A percentile compares a stretch with the other conserved stretches of the same genome.
Conservation (phyloP, 2,329 filamentous ascomycete genomes). For the Sporothrix humicola region DNA sequence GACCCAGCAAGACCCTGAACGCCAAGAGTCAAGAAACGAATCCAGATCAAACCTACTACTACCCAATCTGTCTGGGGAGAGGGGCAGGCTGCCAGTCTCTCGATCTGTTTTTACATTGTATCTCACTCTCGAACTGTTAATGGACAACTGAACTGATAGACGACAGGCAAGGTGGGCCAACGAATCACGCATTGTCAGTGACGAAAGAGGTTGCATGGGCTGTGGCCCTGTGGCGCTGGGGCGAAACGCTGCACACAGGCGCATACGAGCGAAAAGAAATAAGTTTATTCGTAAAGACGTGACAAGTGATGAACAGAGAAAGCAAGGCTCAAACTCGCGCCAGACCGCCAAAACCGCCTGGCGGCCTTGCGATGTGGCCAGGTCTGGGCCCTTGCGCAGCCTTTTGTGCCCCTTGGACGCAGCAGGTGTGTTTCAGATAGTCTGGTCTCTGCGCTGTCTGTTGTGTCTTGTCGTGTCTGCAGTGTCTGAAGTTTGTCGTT, state of each 20-base stretch:
- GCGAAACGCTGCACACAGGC: too few relatives aligned
- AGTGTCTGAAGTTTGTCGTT: not conserved
- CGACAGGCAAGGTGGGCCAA: not conserved
- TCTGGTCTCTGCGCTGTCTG: not conserved
- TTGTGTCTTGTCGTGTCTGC: not conserved
- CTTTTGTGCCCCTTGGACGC: not conserved
- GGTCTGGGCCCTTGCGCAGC: conserved; percentile 1
- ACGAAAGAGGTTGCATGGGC: not conserved
- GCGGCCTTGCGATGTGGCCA: not conserved
- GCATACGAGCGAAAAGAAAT: not conserved
- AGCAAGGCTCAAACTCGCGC: not conserved
- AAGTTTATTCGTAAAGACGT: not conserved
- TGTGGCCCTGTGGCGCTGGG: too few relatives aligned
- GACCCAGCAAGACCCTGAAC: not conserved
- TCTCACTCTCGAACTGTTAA: too few relatives aligned
- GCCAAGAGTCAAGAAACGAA: conserved; percentile 20
- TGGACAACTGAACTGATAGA: not conserved
- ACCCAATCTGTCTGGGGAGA: not conserved
- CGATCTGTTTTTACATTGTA: too few relatives aligned
- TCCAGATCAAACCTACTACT: conserved; percentile 18
- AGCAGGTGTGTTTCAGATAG: conserved; percentile 21
- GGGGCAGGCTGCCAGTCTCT: not conserved
- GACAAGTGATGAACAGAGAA: not conserved
- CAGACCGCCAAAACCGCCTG: not conserved
- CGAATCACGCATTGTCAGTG: conserved; percentile 21